These are phyloP conservation scores for Lactarius tabidus DNA, from an alignment of 768 basidiomycete genomes.

Conservation along the genomic window DNA sequence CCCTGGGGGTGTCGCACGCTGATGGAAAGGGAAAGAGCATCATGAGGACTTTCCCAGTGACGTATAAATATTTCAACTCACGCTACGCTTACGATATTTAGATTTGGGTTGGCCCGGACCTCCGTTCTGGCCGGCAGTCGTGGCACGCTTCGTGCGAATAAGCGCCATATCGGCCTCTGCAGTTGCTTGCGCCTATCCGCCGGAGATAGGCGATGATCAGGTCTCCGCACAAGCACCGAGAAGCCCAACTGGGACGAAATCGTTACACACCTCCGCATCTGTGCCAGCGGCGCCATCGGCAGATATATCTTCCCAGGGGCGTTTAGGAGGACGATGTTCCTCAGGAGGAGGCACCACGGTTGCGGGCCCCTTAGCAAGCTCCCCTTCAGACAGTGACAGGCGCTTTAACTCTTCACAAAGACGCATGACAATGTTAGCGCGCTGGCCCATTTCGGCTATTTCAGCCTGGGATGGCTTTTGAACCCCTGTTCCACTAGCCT, in stretches of 20 bases:
- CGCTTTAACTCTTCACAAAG: slow-evolving; percentile 60
- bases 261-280: slow-evolving; percentile 19
- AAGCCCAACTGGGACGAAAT: slow-evolving; percentile 16
- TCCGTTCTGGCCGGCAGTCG: slow-evolving; percentile 50
- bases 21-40: slow-evolving; percentile 28
- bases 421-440: slow-evolving; percentile 62
- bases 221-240: slow-evolving; percentile 17
- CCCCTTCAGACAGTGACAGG: slow-evolving; percentile 31
- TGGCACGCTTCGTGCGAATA: slow-evolving; percentile 75
- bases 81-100: slow-evolving; percentile 83
- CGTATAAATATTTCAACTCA: slow-evolving; percentile 40
- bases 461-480: slow-evolving; percentile 52
- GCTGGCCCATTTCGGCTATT: slow-evolving; percentile 64
- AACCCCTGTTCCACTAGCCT: slow-evolving; percentile 42
- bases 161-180: slow-evolving; percentile 85
- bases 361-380: slow-evolving; percentile 27
- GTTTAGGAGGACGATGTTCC: slow-evolving; percentile 62
- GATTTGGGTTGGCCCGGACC: slow-evolving; percentile 55
- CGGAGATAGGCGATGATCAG: slow-evolving; percentile 27
- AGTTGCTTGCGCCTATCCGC: slow-evolving; percentile 48
- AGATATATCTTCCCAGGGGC: slow-evolving; percentile 75
- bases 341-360: slow-evolving; percentile 34
- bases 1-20: slow-evolving; percentile 83
- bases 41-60: slow-evolving; percentile 28
- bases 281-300: slow-evolving; percentile 36